Base-by-base conservation (phyloP, 805 yeast species). In the Sugiyamaella floridensis region DNA sequence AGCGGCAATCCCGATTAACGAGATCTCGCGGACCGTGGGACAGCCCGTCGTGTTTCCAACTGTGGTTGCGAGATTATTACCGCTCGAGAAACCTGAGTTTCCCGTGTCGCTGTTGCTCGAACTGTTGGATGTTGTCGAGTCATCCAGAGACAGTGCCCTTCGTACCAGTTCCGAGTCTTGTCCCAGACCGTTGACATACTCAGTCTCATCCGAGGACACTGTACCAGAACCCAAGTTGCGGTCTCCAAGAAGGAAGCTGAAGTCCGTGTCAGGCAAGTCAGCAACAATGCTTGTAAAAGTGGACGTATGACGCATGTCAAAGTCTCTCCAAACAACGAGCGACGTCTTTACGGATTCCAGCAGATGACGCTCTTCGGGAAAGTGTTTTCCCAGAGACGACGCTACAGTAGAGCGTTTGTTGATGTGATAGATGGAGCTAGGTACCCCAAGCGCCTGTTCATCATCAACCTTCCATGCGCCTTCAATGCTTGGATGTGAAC, bases 1-100 rank as follows among this genome's bases (percentile, higher is more conserved):
- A 1, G 63, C 71, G 14, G 67, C 72, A 4, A 68, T 53, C 1
- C 74, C 74, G n/a, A 70, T 59, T 26, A 67, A 58, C 1, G 72
- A 69, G 12, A 67, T 59, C 51, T 63, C 48, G n/a, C 64, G 52
- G 2, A 58, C 56, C 12, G 53, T 48, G 12, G 71, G 69, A 47
- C 72, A 68, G 7, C 72, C 72, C 7, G 54, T 29, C 12, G 63
- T 59, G 55, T 63, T 55, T 20, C 71, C 71, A 46, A 68, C 55
- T 4, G 62, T 51, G 20, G 51, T 40, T 22, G 49, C 47, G 18
- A 67, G 58, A 45, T 60, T 58, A 9, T 52, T 45, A 5, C 64
- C 66, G 10, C 60, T 45, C 9, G 66, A 60, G 41, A 60, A 57
- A 4, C 67, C 67, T 4, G 59, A 47, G 45, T 54, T 47, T 10